phyloP scores from a whole-genome alignment of 371 early-diverging fungal genomes.

The Mortierella sp. region DNA sequence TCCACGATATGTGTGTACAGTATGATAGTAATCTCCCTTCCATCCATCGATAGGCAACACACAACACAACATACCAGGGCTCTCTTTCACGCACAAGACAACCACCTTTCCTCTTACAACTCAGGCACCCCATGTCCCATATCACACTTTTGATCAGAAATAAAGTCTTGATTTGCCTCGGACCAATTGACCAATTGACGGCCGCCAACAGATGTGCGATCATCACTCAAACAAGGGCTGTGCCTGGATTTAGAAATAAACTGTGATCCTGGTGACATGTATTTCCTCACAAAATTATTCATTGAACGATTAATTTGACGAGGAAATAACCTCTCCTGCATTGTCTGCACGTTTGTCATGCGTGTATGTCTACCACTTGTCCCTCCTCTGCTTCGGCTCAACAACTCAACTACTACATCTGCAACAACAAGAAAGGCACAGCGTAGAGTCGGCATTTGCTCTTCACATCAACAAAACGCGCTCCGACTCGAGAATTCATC shows the following conservation, averaged over 20 bases:
- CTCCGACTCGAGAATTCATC: neutral
- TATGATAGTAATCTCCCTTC: too few relatives aligned
- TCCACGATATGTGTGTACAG: neutral
- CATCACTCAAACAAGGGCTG: neutral
- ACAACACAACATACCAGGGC: neutral
- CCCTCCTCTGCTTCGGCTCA: too few relatives aligned
- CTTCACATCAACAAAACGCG: neutral
- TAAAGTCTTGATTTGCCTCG: neutral
- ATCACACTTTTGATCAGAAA: neutral
- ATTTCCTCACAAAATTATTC: neutral
- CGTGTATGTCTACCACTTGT: too few relatives aligned
- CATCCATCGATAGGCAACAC: too few relatives aligned
- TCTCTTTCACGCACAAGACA: neutral
- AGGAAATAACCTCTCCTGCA: neutral
- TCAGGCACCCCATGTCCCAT: neutral
- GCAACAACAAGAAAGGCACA: neutral
- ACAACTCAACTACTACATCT: neutral
- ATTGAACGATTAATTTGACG: neutral
- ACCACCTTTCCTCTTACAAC: too few relatives aligned
- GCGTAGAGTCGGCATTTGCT: neutral
- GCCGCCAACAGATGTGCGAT: conserved; percentile 1
- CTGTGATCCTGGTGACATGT: neutral
- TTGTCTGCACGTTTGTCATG: too few relatives aligned
- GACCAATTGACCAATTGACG: conserved; percentile 11
- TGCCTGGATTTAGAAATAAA: neutral